Evolutionary conservation across 306 rosid species (phyloP), one percentile per base, ranked within the genome.

Genomic region (Malus orientalis): DNA sequence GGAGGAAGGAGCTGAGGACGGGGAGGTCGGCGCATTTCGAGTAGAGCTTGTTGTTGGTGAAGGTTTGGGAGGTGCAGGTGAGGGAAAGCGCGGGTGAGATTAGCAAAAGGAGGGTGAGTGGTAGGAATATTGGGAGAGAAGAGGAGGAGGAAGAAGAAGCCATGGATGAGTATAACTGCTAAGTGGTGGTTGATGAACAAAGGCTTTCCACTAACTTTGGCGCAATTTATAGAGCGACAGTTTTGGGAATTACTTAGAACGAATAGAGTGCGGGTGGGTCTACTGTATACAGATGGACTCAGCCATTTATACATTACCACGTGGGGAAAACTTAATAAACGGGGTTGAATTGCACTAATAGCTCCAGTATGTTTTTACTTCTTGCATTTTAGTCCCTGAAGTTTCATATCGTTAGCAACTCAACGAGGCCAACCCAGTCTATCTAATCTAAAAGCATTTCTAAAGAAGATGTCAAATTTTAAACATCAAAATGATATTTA

Each of bases 1-100:
- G 97, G 60, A 95, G 90, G 60, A 67, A 78, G 15, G 96, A 80
- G 4, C 65, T 22, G 3, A 95, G 87, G 3, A 27, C 0, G 1
- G 92, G 76, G 36, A 95, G 96, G 69, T 83, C 81, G 51, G 80
- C 58, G 88, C 97, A 95, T 67, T 85, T 83, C 4, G 84, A 1
- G 87, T 62, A 95, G 22, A 60, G 27, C 6, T 64, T 80, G 62
- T 81, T 85, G 18, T 29, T 4, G 19, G 83, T 40, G 69, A 90
- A 84, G 59, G 76, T 80, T 29, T 75, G 91, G 0, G 96, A 23
- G 6, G 75, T 27, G 54, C 98, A 95, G 25, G 69, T 77, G 7
- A 33, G 73, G 29, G 98, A 84, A 22, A 66, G 18, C 0, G 75
- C 76, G 0, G 82, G 82, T 6, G 94, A 54, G 74, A 87, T 16